phyloP scores from a whole-genome alignment of 2,329 filamentous ascomycete species.

The Neofusicoccum sp. region DNA sequence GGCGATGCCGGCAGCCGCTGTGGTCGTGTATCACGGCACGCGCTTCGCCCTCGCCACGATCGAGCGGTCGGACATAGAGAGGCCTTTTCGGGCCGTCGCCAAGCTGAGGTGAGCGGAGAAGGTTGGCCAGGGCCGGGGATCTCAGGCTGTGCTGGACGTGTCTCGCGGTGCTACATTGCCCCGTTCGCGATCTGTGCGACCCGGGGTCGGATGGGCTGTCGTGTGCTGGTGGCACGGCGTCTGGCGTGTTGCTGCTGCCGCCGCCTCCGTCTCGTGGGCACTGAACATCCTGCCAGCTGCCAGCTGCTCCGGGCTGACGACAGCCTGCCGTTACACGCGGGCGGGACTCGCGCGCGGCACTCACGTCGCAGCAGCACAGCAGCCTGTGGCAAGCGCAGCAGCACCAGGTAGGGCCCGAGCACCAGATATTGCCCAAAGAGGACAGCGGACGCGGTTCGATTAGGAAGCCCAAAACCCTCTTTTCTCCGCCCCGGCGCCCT shows the following conservation, averaged over 20 bases:
- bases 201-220: neutral
- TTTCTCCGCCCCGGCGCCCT: neutral
- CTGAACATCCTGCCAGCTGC: too few relatives aligned
- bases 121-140: neutral
- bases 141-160: neutral
- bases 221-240: neutral
- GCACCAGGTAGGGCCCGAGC: neutral
- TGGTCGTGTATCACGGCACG: too few relatives aligned
- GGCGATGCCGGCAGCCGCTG: too few relatives aligned
- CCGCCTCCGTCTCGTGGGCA: too few relatives aligned
- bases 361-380: neutral
- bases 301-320: neutral
- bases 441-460: neutral
- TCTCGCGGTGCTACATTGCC: neutral
- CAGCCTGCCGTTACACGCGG: neutral
- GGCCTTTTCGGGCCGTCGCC: too few relatives aligned
- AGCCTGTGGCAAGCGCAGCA: neutral
- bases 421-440: neutral
- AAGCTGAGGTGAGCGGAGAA: too few relatives aligned
- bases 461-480: neutral
- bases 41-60: too few relatives aligned
- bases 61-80: too few relatives aligned
- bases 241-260: neutral
- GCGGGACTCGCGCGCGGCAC: neutral
- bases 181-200: neutral